phyloP scores from a whole-genome alignment of 2,329 filamentous ascomycete genomes.

The Pseudogymnoascus sp. region DNA sequence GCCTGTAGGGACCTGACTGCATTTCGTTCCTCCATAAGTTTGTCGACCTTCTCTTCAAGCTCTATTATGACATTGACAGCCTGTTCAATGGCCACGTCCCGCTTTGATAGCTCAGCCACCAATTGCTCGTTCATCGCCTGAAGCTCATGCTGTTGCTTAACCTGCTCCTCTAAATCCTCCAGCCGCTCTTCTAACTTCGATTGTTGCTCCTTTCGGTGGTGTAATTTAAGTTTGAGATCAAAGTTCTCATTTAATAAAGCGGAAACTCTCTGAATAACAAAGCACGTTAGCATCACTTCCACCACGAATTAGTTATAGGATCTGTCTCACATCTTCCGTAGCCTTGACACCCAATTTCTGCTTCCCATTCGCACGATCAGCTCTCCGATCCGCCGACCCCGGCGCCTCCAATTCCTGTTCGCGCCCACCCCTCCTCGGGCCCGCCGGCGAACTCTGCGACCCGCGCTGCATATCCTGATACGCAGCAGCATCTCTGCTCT shows the following conservation, averaged over 20 bases:
- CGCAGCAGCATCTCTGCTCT: slow-evolving; percentile 21
- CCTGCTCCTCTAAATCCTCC: slow-evolving; percentile 40
- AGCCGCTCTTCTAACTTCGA: slow-evolving; percentile 50
- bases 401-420: slow-evolving; percentile 23
- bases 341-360: slow-evolving; percentile 58
- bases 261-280: slow-evolving; percentile 48
- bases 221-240: slow-evolving; percentile 66
- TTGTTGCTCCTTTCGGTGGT: slow-evolving; percentile 60
- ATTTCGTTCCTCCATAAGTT: slow-evolving; percentile 45
- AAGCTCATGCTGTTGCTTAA: slow-evolving; percentile 39
- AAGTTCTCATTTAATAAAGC: slow-evolving; percentile 70
- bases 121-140: slow-evolving; percentile 53
- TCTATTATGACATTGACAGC: slow-evolving; percentile 62
- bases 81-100: slow-evolving; percentile 64
- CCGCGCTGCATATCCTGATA: slow-evolving; percentile 14
- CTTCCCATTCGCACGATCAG: slow-evolving; percentile 24
- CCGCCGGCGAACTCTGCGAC: slow-evolving; percentile 26
- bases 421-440: slow-evolving; percentile 14
- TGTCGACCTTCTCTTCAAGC: slow-evolving; percentile 53
- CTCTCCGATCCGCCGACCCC: slow-evolving; percentile 22
- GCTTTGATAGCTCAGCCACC: slow-evolving; percentile 54
- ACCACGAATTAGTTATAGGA: slow-evolving; percentile 11
- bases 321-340: slow-evolving; percentile 52
- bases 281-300: slow-evolving; percentile 3
- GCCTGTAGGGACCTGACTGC: slow-evolving; percentile 46